Base-by-base conservation (phyloP, 768 basidiomycete genomes). In the Chalciporus sphaerocephalus region DNA sequence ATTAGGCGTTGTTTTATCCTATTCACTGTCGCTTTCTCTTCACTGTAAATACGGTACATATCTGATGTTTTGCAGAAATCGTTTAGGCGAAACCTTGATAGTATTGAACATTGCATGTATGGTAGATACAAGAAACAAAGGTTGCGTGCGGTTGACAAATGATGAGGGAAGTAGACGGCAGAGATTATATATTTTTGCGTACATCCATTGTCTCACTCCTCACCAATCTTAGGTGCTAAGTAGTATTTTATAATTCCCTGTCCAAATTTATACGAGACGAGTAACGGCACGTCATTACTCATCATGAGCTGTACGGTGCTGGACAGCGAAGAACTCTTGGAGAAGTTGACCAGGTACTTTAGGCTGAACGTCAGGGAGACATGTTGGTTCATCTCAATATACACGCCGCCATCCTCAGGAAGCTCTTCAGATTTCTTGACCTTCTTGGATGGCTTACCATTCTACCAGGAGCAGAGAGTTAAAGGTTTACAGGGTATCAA, bases 271-370 rank as follows among this genome's bases (percentile, higher is more conserved):
- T 93, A 98, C 30, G 85, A 82, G 34, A 93, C 90, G 44, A 95
- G 75, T 39, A 95, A 71, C 3, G 92, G 92, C 0, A 95, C 92
- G 25, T 95, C 92, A 61, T 88, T 91, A 67, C 84, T 88, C 84
- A 96, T 83, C 78, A 86, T 86, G 18, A 96, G 76, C 60, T 83
- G 79, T 27, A 94, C 92, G 21, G 73, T 78, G 51, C 71, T 74
- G 12, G 81, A 78, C 30, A 99, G 70, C 23, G 83, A 74, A 2
- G 87, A 72, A 52, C 87, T 90, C 76, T 96, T 98, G 42, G 92
- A 81, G 60, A 99, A 98, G 71, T 96, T 97, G 66, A 89, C 85
- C 22, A 98, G 83, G 69, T 98, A 99, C 68, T 97, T 98, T 57
- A 98, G 74, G 24, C 90, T 92, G 74, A 98, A 98, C 1, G 93